Percentiles rank a stretch among this genome's conserved stretches.
Evolutionary conservation across 2,329 filamentous ascomycete species (phyloP).

Genomic region (Aspergillus intermedius): DNA sequence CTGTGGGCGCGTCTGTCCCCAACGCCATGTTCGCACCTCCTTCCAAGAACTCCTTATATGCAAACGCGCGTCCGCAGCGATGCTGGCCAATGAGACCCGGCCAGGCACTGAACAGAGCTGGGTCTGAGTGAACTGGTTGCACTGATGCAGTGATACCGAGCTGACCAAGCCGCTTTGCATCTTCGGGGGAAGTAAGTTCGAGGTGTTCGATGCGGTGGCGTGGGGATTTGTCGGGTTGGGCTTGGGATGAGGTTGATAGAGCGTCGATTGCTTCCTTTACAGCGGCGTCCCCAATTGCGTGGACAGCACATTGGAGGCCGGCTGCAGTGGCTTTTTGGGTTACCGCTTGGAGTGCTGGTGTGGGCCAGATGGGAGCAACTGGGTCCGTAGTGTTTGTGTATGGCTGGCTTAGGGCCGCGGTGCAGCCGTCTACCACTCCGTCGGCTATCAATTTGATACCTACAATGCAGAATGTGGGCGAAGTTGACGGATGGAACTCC

Average conservation of each 20-base stretch:
- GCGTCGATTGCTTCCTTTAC: constrained; percentile 42
- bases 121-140: constrained; percentile 36
- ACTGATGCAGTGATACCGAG: constrained; percentile 41
- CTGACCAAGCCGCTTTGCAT: constrained; percentile 41
- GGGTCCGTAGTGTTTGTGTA: constrained; percentile 37
- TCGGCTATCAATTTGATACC: constrained; percentile 48
- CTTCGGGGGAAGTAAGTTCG: constrained; percentile 43
- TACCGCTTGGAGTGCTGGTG: constrained; percentile 36
- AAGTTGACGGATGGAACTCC: constrained; percentile 34
- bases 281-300: constrained; percentile 47
- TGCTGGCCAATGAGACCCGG: constrained; percentile 39
- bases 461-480: constrained; percentile 39
- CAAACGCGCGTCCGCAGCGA: constrained; percentile 44
- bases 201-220: constrained; percentile 49
- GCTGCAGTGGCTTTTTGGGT: constrained; percentile 39
- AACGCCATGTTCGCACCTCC: constrained; percentile 42
- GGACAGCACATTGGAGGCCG: constrained; percentile 44
- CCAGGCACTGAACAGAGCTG: constrained; percentile 44
- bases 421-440: constrained; percentile 47
- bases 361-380: constrained; percentile 44
- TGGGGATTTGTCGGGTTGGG: constrained; percentile 24
- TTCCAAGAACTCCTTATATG: constrained; percentile 45
- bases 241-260: constrained; percentile 14
- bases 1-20: constrained; percentile 46
- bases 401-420: constrained; percentile 43